Evolutionary conservation across 495 filamentous ascomycete genomes (phyloP), one percentile per base, ranked within the genome.

Genomic region (Lindgomyces ingoldianus): DNA sequence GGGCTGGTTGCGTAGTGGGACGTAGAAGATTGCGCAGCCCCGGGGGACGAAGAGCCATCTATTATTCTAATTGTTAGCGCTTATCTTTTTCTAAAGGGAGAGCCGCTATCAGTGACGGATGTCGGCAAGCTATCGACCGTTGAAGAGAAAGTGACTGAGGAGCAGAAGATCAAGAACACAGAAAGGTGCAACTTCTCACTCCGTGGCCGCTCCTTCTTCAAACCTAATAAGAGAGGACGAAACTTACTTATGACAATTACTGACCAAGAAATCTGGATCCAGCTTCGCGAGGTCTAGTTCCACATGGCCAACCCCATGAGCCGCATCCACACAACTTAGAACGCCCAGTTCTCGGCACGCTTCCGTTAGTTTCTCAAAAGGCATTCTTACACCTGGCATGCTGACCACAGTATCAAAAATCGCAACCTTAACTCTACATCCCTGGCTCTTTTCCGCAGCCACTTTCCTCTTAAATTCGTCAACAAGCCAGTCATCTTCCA

Each of bases 31-130:
- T 1, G 91, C 91, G 68, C 85, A 90, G 25, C 85, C 86, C 44
- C 93, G 84, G n/a, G 92, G 93, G 11, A 85, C 84, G 68, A 85
- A 89, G 16, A 96, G 83, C 93, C 93, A 98, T 79, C 83, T 85
- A 24, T 16, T 52, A 2, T 55, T 22, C n/a, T n/a, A n/a, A 24
- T 11, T 48, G 47, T 55, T 57, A 60, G 55, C 21, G 56, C 26
- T 45, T n/a, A n/a, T n/a, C n/a, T n/a, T n/a, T n/a, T n/a, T n/a
- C n/a, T n/a, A n/a, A n/a, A n/a, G n/a, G n/a, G n/a, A n/a, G n/a
- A n/a, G n/a, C n/a, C n/a, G n/a, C n/a, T n/a, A n/a, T n/a, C n/a
- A n/a, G n/a, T n/a, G n/a, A n/a, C n/a, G n/a, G n/a, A n/a, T n/a
- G n/a, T n/a, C n/a, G n/a, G n/a, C n/a, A n/a, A n/a, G n/a, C n/a